These are phyloP conservation scores for Blakeslea trispora DNA, from an alignment of 371 early-diverging fungal species.

Conservation along the genomic window DNA sequence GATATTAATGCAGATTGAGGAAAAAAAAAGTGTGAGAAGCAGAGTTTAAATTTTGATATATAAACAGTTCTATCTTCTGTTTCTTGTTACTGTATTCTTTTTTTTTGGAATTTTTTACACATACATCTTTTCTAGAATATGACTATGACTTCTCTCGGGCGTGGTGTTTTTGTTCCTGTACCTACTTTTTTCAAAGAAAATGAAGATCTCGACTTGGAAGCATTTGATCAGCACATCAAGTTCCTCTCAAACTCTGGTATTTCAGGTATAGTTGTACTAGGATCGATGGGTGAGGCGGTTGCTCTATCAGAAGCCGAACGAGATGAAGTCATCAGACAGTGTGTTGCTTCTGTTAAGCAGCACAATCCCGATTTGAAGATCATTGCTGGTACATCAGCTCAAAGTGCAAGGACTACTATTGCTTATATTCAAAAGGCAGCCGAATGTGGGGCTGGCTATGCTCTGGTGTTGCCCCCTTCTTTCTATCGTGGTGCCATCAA, in stretches of 20 bases:
- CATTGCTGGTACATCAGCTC: conserved; percentile 43
- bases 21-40: not conserved
- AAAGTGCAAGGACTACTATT: conserved; percentile 40
- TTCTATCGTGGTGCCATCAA: conserved; percentile 38
- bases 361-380: conserved; percentile 34
- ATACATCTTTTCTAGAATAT: not conserved
- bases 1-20: conserved; percentile 7
- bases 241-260: conserved; percentile 43
- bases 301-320: conserved; percentile 44
- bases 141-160: conserved; percentile 26
- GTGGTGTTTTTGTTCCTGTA: conserved; percentile 48
- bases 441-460: conserved; percentile 40
- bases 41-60: not conserved
- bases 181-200: conserved; percentile 49
- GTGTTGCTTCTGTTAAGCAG: conserved; percentile 29
- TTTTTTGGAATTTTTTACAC: no score
- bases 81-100: not conserved
- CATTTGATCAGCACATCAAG: conserved; percentile 43
- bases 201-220: conserved; percentile 46
- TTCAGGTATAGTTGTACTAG: conserved; percentile 46
- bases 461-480: conserved; percentile 46
- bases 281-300: conserved; percentile 53
- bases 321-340: conserved; percentile 26
- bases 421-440: conserved; percentile 38
- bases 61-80: not conserved